Percentiles rank a stretch among this genome's conserved stretches.
Conservation (phyloP, 192 early-diverging fungal genomes). For the Linnemannia elongata region DNA sequence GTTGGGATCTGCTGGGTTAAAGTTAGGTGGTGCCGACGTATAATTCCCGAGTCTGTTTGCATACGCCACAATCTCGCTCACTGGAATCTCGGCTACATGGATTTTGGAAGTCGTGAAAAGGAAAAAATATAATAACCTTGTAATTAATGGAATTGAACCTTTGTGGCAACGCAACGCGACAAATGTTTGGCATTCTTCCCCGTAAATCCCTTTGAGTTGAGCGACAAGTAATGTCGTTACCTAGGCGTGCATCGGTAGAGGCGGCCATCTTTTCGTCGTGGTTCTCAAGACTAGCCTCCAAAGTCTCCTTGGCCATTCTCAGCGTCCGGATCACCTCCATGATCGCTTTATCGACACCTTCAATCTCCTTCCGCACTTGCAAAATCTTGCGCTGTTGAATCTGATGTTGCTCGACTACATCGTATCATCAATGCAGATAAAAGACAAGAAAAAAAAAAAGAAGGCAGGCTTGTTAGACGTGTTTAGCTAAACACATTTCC, state of each 20-base stretch:
- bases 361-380: constrained; percentile 64
- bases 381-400: constrained; percentile 59
- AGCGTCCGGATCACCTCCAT: constrained; percentile 56
- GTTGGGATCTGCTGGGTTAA: constrained; percentile 59
- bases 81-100: constrained; percentile 38
- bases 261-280: constrained; percentile 36
- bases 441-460: not conserved
- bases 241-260: constrained; percentile 35
- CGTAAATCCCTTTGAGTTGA: not conserved
- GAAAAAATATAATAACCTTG: not conserved
- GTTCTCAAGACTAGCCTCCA: constrained; percentile 52
- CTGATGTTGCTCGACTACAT: constrained; percentile 65
- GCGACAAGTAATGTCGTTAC: not conserved
- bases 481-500: not conserved
- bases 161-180: not conserved
- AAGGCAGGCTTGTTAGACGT: not conserved
- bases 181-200: not conserved
- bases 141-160: not conserved
- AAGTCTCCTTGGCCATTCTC: constrained; percentile 36
- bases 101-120: not conserved
- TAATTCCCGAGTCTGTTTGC: constrained; percentile 66
- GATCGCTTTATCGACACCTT: constrained; percentile 57
- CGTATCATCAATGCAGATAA: not conserved
- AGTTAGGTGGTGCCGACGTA: constrained; percentile 69
- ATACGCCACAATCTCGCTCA: constrained; percentile 65